Evolutionary conservation across 2,329 filamentous ascomycete species (phyloP).

Genomic region (Fusarium sp.): DNA sequence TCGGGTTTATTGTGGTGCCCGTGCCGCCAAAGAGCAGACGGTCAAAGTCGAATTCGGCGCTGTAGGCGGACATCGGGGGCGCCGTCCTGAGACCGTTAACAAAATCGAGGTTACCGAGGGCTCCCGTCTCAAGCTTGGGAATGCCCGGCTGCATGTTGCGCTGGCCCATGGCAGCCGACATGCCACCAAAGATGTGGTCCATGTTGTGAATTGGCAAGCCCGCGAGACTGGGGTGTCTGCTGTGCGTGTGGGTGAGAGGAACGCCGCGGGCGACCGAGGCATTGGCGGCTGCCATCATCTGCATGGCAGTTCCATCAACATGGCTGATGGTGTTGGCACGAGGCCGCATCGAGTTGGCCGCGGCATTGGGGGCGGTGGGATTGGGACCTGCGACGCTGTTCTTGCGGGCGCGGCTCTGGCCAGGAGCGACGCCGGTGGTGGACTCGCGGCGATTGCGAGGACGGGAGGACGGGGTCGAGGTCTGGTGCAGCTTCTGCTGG

Average conservation of each 20-base stretch:
- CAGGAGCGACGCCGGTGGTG: constrained; percentile 76
- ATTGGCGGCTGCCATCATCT: constrained; percentile 74
- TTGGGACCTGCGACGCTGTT: constrained; percentile 81
- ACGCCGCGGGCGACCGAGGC: constrained; percentile 62
- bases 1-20: constrained; percentile 76
- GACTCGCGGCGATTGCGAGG: constrained; percentile 93
- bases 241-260: constrained; percentile 69
- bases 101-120: constrained; percentile 73
- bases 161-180: constrained; percentile 76
- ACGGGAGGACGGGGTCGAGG: constrained; percentile 86
- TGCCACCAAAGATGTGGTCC: constrained; percentile 77
- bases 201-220: constrained; percentile 71
- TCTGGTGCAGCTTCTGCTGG: constrained; percentile 98
- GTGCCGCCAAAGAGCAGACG: constrained; percentile 73
- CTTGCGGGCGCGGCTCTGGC: constrained; percentile 84
- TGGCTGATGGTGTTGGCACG: constrained; percentile 97
- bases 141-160: constrained; percentile 76
- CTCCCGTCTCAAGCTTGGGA: constrained; percentile 85
- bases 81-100: constrained; percentile 81
- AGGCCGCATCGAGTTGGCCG: constrained; percentile 78
- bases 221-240: constrained; percentile 80
- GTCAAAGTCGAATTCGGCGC: constrained; percentile 61
- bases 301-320: constrained; percentile 81
- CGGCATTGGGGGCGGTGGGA: constrained; percentile 57
- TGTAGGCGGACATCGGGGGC: constrained; percentile 72